phyloP scores from a whole-genome alignment of 768 basidiomycete genomes.

The Chalciporus sphaerocephalus region DNA sequence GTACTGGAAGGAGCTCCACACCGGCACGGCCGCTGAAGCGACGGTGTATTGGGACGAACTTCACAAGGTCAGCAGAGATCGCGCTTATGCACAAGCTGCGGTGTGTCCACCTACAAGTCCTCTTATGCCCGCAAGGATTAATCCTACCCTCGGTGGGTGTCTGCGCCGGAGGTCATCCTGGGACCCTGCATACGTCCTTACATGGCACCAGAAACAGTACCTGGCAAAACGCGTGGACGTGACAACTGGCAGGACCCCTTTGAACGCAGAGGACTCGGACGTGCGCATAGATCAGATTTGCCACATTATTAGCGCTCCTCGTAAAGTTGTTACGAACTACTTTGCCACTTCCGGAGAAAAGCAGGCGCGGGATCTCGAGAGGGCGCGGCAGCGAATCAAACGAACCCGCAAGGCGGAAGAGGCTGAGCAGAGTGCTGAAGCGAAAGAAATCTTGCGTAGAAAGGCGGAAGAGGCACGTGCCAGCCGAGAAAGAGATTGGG shows the following conservation, averaged over 20 bases:
- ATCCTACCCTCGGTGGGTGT: slow-evolving; percentile 38
- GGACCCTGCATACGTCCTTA: slow-evolving; percentile 56
- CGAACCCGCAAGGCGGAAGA: slow-evolving; percentile 27
- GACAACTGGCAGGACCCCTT: slow-evolving; percentile 40
- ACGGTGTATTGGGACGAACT: slow-evolving; percentile 56
- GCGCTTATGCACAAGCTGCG: slow-evolving; percentile 23
- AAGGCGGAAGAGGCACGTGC: slow-evolving; percentile 61
- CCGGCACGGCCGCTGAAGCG: slow-evolving; percentile 38
- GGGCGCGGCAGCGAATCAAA: slow-evolving; percentile 34
- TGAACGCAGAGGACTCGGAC: slow-evolving; percentile 44
- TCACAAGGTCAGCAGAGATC: slow-evolving; percentile 42
- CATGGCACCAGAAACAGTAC: slow-evolving; percentile 66
- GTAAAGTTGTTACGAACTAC: slow-evolving; percentile 42
- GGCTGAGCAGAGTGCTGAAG: slow-evolving; percentile 38
- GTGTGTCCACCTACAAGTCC: slow-evolving; percentile 17
- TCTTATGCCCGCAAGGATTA: slow-evolving; percentile 24
- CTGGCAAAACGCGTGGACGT: slow-evolving; percentile 48
- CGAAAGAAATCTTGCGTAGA: slow-evolving; percentile 50
- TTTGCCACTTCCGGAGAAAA: slow-evolving; percentile 40
- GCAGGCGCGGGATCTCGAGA: slow-evolving; percentile 41
- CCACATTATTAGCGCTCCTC: slow-evolving; percentile 54
- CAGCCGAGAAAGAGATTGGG: slow-evolving; percentile 66
- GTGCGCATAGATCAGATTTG: slow-evolving; percentile 44
- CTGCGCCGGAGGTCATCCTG: slow-evolving; percentile 60
- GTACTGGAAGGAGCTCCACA: slow-evolving; percentile 50